These are phyloP conservation scores for Udeniomyces megalosporus DNA, from an alignment of 768 basidiomycete species.

Conservation along the genomic window DNA sequence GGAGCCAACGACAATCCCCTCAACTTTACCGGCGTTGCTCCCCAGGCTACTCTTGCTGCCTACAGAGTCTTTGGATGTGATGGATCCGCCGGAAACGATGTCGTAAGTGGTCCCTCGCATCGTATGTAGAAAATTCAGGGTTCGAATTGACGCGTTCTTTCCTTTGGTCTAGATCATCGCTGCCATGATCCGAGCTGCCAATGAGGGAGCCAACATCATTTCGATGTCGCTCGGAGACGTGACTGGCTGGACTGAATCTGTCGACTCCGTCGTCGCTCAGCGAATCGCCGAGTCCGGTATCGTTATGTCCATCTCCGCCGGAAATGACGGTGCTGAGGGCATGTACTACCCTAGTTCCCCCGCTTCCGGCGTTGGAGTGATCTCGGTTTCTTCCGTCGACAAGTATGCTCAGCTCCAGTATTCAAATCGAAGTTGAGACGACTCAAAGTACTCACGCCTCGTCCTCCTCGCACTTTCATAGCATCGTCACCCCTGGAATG, in stretches of 20 bases:
- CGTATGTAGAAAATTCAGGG: too few species aligned
- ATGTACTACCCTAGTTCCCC: constrained; percentile 26
- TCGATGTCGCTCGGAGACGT: constrained; percentile 46
- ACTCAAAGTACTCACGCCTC: neutral
- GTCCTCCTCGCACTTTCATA: neutral
- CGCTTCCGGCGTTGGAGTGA: constrained; percentile 41
- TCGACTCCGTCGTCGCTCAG: constrained; percentile 42
- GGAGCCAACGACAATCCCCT: constrained; percentile 31
- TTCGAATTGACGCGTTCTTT: too few species aligned
- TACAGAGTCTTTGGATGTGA: constrained; percentile 44
- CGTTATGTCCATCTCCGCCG: constrained; percentile 29
- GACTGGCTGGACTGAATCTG: constrained; percentile 48
- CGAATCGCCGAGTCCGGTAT: constrained; percentile 44
- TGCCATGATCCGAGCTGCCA: constrained; percentile 33
- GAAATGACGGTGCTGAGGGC: neutral
- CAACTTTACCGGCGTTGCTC: constrained; percentile 42
- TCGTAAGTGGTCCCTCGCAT: constrained; percentile 13
- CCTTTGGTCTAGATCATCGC: constrained; percentile 26
- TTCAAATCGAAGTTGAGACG: neutral
- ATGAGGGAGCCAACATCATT: constrained; percentile 39
- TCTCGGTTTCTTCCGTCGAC: constrained; percentile 29
- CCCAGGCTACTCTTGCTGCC: constrained; percentile 38
- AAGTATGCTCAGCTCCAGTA: neutral
- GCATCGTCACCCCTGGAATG: constrained; percentile 42
- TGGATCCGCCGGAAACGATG: constrained; percentile 33